Conservation (phyloP, 2,329 filamentous ascomycete genomes). For the Hymenoscyphus salicellus region DNA sequence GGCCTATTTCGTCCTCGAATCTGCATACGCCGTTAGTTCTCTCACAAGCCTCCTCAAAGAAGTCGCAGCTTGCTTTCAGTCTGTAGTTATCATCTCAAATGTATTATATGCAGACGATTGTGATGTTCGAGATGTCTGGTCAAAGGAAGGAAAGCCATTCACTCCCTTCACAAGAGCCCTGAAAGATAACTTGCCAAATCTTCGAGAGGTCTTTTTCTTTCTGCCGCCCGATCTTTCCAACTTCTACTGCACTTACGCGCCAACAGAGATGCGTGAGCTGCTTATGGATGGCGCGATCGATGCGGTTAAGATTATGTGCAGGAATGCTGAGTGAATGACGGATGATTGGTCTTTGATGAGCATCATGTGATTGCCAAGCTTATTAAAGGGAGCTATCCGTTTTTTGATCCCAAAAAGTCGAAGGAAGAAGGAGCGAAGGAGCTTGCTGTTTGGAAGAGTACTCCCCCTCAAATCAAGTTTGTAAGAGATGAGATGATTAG, state of each 20-base stretch:
- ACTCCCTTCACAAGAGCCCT: background rate
- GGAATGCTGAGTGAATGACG: background rate
- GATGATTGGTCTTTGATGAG: background rate
- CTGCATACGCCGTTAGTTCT: background rate
- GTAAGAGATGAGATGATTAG: background rate
- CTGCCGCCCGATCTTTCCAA: background rate
- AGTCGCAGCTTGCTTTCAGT: background rate
- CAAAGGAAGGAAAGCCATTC: background rate
- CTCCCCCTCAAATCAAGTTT: background rate
- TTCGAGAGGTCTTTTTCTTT: background rate
- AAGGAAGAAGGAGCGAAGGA: background rate
- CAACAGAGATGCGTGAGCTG: background rate
- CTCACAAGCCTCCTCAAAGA: background rate
- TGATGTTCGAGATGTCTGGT: background rate
- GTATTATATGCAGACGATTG: background rate
- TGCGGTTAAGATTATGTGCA: background rate
- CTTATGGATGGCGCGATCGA: background rate
- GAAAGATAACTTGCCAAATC: background rate
- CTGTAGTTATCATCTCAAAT: background rate
- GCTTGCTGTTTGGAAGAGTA: background rate
- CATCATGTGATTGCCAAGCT: background rate
- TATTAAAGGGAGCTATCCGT: background rate
- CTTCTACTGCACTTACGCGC: background rate
- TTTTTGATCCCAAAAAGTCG: background rate
- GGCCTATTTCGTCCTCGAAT: background rate